These are phyloP conservation scores for Ceratonia siliqua DNA, from an alignment of 306 rosid species.

Conservation along the genomic window DNA sequence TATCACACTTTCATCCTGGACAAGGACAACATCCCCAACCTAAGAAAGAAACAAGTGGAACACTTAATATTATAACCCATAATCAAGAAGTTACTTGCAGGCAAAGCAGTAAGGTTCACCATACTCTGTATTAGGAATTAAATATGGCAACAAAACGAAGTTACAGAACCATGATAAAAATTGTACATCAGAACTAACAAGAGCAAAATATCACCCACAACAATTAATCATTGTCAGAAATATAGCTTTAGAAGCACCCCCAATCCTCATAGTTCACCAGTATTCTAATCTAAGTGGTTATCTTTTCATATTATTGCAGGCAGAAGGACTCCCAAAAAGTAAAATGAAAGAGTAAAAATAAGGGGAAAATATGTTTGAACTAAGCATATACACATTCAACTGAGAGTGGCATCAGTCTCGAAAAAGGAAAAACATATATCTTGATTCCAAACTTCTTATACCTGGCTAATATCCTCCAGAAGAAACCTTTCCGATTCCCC, in stretches of 20 bases:
- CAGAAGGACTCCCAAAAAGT: background rate
- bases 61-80: background rate
- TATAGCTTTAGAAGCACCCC: background rate
- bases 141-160: background rate
- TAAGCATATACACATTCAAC: conserved; percentile 14
- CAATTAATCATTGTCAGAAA: background rate
- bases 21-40: conserved; percentile 94
- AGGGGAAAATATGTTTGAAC: conserved; percentile 9
- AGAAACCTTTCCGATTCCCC: conserved; percentile 88
- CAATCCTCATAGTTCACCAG: background rate
- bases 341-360: background rate
- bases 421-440: background rate
- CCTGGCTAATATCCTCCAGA: conserved; percentile 83
- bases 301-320: background rate
- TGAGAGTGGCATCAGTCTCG: background rate
- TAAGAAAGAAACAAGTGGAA: conserved; percentile 40
- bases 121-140: background rate
- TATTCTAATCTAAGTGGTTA: background rate
- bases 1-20: conserved; percentile 72
- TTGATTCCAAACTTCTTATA: conserved; percentile 22
- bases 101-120: conserved; percentile 16
- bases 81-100: conserved; percentile 1
- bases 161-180: background rate
- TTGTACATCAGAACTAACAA: conserved; percentile 12
- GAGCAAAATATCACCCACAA: background rate